Evolutionary conservation across 2,329 filamentous ascomycete species (phyloP).

Genomic region (Colletotrichum tanaceti): DNA sequence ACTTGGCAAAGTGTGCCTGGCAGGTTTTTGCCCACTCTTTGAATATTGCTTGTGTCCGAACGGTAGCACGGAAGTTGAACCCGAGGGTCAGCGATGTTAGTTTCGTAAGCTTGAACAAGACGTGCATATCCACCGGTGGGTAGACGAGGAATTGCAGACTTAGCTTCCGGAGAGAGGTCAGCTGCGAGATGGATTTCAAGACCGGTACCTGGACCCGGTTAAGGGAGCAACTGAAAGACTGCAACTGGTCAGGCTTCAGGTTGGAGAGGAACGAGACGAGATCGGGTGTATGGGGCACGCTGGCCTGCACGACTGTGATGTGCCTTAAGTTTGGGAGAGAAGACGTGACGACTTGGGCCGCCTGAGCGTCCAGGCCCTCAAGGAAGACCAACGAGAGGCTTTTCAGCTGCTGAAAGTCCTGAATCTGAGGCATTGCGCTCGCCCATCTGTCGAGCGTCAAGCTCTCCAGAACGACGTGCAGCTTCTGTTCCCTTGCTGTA

Average conservation of each 20-base stretch:
- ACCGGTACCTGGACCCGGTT: background rate
- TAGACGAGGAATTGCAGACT: background rate
- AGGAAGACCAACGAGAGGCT: background rate
- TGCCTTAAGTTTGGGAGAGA: conserved; percentile 2
- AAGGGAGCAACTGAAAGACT: conserved; percentile 7
- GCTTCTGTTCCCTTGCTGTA: background rate
- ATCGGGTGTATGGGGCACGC: background rate
- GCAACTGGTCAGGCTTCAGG: conserved; percentile 1
- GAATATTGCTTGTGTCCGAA: background rate
- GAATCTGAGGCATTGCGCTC: background rate
- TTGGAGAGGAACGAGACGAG: conserved; percentile 11
- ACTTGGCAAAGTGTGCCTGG: background rate
- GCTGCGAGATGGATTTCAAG: background rate
- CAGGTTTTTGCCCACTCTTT: background rate
- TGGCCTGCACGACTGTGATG: background rate
- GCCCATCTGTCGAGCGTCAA: conserved; percentile 7
- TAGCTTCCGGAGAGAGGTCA: background rate
- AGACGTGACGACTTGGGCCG: background rate
- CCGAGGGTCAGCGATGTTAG: conserved; percentile 18
- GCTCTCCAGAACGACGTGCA: background rate
- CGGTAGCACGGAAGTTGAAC: background rate
- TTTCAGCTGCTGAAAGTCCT: conserved; percentile 1
- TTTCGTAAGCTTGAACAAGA: conserved; percentile 1
- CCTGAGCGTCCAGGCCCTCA: background rate
- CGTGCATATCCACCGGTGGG: conserved; percentile 4